phyloP scores from a whole-genome alignment of 208 protist genomes.

The Leishmania amazonensis region DNA sequence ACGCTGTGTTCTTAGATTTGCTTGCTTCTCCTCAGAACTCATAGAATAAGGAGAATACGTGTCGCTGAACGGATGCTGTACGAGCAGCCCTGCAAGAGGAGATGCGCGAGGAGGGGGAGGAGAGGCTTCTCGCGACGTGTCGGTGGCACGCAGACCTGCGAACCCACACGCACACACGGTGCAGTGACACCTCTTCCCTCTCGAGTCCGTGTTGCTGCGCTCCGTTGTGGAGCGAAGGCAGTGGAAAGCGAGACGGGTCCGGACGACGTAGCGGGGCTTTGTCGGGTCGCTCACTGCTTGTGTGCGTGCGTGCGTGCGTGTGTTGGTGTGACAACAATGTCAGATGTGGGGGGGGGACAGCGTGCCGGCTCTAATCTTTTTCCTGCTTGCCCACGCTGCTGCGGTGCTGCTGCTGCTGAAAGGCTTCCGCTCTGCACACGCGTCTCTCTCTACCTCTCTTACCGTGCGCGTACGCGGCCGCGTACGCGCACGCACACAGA shows the following conservation, averaged over 20 bases:
- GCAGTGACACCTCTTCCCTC: not conserved
- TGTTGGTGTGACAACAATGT: not conserved
- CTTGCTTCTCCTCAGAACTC: conserved; percentile 22
- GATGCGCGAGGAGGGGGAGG: not conserved
- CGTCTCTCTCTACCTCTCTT: not conserved
- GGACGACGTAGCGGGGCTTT: not conserved
- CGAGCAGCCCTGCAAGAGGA: not conserved
- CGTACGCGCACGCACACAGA: not conserved
- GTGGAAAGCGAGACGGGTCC: not conserved
- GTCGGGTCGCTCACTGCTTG: not conserved
- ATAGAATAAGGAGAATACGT: not conserved
- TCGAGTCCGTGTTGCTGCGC: not conserved
- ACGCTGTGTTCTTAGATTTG: conserved; percentile 7
- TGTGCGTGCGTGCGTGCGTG: not conserved
- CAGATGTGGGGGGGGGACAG: not conserved
- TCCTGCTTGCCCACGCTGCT: not conserved
- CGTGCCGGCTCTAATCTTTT: not conserved
- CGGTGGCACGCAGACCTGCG: not conserved
- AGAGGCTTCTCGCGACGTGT: not conserved
- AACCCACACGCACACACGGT: not conserved
- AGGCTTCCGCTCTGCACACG: not conserved
- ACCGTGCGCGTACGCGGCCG: not conserved
- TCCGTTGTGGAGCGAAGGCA: not conserved
- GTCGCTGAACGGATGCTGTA: not conserved
- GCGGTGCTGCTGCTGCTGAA: not conserved